A percentile compares a stretch with the other conserved stretches of the same genome.
These are phyloP conservation scores for Coemansia sp. DNA, from an alignment of 192 early-diverging fungal species.

Conservation along the genomic window DNA sequence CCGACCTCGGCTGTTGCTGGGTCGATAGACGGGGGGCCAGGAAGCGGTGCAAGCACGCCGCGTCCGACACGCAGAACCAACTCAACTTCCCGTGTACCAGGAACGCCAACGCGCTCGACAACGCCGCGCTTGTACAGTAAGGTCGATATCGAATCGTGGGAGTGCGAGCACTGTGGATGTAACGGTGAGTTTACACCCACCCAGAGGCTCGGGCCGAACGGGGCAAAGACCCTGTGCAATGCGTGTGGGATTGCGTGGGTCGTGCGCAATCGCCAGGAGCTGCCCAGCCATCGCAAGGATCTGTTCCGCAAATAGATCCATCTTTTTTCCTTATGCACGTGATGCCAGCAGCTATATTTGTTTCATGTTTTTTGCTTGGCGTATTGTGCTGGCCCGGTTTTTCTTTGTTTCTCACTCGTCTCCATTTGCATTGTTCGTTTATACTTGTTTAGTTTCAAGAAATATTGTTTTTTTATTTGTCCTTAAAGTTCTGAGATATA, in stretches of 20 bases:
- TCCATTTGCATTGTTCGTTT: too few species aligned
- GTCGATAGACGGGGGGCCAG: constrained; percentile 21
- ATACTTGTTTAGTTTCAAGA: too few species aligned
- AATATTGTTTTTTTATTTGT: too few species aligned
- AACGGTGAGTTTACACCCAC: constrained; percentile 47
- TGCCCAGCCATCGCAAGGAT: constrained; percentile 50
- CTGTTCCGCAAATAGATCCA: constrained; percentile 38
- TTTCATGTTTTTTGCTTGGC: constrained; percentile 4
- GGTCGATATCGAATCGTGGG: constrained; percentile 45
- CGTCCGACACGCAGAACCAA: constrained; percentile 23
- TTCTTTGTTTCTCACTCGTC: too few species aligned
- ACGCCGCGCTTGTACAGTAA: constrained; percentile 45
- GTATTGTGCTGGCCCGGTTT: too few species aligned
- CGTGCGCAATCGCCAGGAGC: constrained; percentile 50
- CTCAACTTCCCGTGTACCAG: constrained; percentile 21
- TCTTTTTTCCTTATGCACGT: constrained; percentile 2
- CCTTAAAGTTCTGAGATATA: too few species aligned
- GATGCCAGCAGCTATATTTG: too few species aligned
- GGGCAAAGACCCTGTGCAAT: constrained; percentile 65
- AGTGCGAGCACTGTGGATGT: constrained; percentile 53
- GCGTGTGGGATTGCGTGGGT: constrained; percentile 64
- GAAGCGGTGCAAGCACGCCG: constrained; percentile 47
- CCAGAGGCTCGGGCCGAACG: constrained; percentile 60
- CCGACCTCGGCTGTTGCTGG: constrained; percentile 9
- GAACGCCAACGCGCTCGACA: constrained; percentile 40